These are phyloP conservation scores for Tricladium varicosporioides DNA, from an alignment of 2,329 filamentous ascomycete species.

Conservation along the genomic window DNA sequence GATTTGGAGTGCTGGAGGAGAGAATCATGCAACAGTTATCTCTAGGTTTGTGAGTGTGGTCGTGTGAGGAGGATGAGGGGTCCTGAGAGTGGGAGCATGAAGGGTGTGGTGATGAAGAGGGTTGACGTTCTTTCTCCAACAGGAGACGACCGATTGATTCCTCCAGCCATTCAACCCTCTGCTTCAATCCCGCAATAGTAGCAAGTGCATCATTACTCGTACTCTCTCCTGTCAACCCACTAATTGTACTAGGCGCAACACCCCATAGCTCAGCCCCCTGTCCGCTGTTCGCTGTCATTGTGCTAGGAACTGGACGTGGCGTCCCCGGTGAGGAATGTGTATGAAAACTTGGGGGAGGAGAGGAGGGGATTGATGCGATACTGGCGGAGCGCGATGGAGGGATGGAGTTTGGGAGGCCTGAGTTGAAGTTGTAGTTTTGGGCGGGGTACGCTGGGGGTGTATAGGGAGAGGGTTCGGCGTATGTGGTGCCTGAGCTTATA, in stretches of 20 bases:
- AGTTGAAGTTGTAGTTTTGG: constrained; percentile 27
- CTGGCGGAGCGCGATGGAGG: constrained; percentile 6
- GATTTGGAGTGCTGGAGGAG: too few species aligned
- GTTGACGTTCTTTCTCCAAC: constrained; percentile 8
- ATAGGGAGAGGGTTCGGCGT: background rate
- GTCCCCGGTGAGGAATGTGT: constrained; percentile 22
- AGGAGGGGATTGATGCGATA: constrained; percentile 22
- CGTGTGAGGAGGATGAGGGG: too few species aligned
- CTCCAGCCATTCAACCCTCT: constrained; percentile 29
- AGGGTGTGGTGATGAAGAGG: background rate
- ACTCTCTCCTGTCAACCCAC: constrained; percentile 3
- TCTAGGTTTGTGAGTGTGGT: too few species aligned
- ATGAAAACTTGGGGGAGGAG: constrained; percentile 29
- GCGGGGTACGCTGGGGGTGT: background rate
- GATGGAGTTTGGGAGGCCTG: constrained; percentile 21
- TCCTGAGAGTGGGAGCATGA: too few species aligned
- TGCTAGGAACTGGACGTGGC: constrained; percentile 22
- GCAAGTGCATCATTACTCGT: constrained; percentile 25
- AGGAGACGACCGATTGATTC: constrained; percentile 28
- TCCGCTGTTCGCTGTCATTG: constrained; percentile 10
- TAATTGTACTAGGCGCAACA: constrained; percentile 24
- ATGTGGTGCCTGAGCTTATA: background rate
- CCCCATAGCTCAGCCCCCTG: constrained; percentile 25
- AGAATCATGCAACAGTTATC: too few species aligned
- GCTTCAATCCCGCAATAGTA: constrained; percentile 24